Evolutionary conservation across 108 stramenopile genomes (phyloP), one percentile per base, ranked within the genome.

Genomic region (Cyclotella sp.): DNA sequence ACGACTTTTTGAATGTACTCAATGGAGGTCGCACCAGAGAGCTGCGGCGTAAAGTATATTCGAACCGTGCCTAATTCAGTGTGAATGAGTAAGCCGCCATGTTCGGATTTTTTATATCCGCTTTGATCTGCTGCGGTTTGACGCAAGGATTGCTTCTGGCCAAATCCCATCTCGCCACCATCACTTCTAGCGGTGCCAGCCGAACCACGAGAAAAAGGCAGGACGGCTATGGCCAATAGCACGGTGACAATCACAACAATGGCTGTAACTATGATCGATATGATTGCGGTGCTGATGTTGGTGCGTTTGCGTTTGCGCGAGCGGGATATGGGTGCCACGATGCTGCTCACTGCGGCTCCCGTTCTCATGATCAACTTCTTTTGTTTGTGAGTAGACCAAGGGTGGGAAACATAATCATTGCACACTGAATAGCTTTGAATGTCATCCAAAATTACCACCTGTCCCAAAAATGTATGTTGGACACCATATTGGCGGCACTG

Each of bases 1-100:
- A 88, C 80, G n/a, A 91, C 60, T 49, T 74, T 22, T 13, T 79
- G 65, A 42, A 94, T 68, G 65, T 94, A 94, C 13, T 88, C 70
- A 0, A 89, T 84, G 4, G 90, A 91, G 41, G 71, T 81, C 1
- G 53, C 45, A 0, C 78, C 78, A 1, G 89, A 84, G 12, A 82
- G 72, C 19, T 91, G 83, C 2, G 90, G 89, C 21, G 82, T 69
- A 27, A 94, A 67, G 26, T 45, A 10, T 61, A 94, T 89, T 16
- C 59, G 61, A 45, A 94, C 88, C 21, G 81, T 64, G 16, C 93
- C 93, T 13, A 64, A 18, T 19, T 30, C 15, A 40, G 74, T 75
- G 55, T 57, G 54, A 0, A 75, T 65, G n/a, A 75, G 12, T 15
- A 75, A 15, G 9, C 63, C 64, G 27, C 39, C 3, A 21, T 55